Evolutionary conservation across 2,329 filamentous ascomycete species (phyloP).

Genomic region (Endocalyx cinctus): DNA sequence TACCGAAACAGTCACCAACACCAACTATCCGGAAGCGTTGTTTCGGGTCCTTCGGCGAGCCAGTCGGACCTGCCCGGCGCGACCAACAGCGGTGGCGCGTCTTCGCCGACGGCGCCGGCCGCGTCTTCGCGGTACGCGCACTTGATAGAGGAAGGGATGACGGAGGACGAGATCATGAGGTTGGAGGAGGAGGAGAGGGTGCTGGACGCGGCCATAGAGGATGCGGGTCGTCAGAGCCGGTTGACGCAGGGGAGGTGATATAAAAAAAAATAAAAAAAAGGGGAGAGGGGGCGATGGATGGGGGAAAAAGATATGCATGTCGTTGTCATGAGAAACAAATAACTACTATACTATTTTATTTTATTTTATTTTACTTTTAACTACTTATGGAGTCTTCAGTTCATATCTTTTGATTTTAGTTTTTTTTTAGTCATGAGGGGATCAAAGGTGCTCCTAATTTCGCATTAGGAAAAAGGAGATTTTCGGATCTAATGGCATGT

Average conservation of each 20-base stretch:
- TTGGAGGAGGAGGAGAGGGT: conserved; percentile 55
- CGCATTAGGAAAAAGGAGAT: too few relatives aligned
- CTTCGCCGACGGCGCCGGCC: conserved; percentile 23
- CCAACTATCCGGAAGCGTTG: conserved; percentile 1
- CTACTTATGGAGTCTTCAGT: too few relatives aligned
- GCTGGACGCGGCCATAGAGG: conserved; percentile 53
- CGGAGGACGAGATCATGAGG: conserved; percentile 48
- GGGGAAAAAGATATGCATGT: background rate
- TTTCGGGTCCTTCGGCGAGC: conserved; percentile 8
- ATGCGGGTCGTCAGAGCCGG: conserved; percentile 26
- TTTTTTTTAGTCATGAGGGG: too few relatives aligned
- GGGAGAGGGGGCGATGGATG: background rate
- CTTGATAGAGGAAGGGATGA: conserved; percentile 58
- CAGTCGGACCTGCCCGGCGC: conserved; percentile 10
- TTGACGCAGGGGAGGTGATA: background rate
- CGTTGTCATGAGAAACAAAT: background rate
- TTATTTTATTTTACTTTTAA: background rate
- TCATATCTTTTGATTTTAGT: too few relatives aligned
- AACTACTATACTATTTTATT: background rate
- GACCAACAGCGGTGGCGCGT: conserved; percentile 17
- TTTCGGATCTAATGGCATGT: too few relatives aligned
- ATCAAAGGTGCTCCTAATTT: too few relatives aligned
- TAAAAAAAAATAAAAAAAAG: background rate
- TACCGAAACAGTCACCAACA: background rate
- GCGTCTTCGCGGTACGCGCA: conserved; percentile 40